Evolutionary conservation across 306 rosid species (phyloP).

Genomic region (Ziziphus jujuba): DNA sequence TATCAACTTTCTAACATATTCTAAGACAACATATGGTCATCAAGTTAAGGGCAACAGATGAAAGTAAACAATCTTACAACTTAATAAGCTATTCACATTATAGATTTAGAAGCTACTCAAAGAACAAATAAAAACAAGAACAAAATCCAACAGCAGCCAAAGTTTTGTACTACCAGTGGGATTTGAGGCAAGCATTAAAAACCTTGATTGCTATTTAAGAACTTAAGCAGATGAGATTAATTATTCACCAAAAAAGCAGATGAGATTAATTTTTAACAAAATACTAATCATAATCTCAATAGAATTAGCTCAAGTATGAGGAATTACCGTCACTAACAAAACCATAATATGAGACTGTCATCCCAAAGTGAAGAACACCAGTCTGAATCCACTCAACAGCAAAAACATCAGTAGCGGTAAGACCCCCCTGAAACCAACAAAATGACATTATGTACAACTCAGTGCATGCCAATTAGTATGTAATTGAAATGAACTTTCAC

Average conservation of each 20-base stretch:
- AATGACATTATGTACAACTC: conserved; percentile 17
- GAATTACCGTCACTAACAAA: conserved; percentile 94
- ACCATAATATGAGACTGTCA: conserved; percentile 95
- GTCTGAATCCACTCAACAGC: conserved; percentile 93
- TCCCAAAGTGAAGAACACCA: conserved; percentile 82
- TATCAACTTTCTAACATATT: too few species aligned
- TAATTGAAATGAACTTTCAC: not conserved
- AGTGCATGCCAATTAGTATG: conserved; percentile 2
- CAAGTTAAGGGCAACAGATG: too few species aligned
- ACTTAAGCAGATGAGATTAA: conserved; percentile 5
- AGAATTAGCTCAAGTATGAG: conserved; percentile 8
- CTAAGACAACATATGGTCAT: too few species aligned
- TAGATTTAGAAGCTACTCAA: too few species aligned
- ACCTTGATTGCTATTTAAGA: conserved; percentile 4
- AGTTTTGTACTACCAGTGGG: too few species aligned
- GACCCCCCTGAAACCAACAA: conserved; percentile 87
- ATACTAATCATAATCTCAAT: not conserved
- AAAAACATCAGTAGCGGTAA: conserved; percentile 96
- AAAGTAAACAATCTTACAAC: too few species aligned
- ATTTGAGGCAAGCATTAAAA: not conserved
- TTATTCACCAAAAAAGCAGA: conserved; percentile 2
- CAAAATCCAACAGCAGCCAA: too few species aligned
- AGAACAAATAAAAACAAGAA: too few species aligned
- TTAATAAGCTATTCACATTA: too few species aligned
- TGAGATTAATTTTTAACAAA: conserved; percentile 7